phyloP scores from a whole-genome alignment of 2,329 filamentous ascomycete species.

The Bipolaris bicolor region DNA sequence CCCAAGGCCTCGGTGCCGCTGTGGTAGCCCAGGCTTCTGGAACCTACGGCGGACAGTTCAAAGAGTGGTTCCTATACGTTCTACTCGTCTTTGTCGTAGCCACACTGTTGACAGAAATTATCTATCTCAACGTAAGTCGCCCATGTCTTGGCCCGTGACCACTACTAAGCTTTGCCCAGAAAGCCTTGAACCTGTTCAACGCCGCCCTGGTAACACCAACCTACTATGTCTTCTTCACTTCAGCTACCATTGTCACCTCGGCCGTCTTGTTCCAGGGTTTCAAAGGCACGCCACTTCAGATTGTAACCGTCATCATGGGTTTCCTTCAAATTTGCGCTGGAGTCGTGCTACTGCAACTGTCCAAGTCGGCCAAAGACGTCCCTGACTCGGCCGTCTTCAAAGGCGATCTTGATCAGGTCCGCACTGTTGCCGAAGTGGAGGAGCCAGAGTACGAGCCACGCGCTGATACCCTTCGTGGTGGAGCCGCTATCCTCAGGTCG shows the following conservation, averaged over 20 bases:
- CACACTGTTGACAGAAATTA: conserved; percentile 92
- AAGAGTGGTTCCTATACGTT: conserved; percentile 96
- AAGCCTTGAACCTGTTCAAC: conserved; percentile 97
- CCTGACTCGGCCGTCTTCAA: conserved; percentile 91
- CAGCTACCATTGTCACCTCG: conserved; percentile 91
- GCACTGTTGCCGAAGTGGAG: conserved; percentile 92
- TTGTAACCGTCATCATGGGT: conserved; percentile 88
- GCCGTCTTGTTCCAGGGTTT: conserved; percentile 92
- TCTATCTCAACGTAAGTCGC: conserved; percentile 86
- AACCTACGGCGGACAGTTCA: conserved; percentile 76
- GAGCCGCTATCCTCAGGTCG: conserved; percentile 84
- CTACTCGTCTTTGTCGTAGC: conserved; percentile 85
- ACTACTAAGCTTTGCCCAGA: conserved; percentile 61
- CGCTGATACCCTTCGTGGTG: conserved; percentile 91
- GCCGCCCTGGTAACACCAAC: conserved; percentile 96
- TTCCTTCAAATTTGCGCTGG: conserved; percentile 94
- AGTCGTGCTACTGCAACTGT: conserved; percentile 91
- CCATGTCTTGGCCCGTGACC: conserved; percentile 1
- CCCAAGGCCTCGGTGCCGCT: conserved; percentile 88
- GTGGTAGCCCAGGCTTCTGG: conserved; percentile 86
- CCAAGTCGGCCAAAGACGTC: conserved; percentile 96
- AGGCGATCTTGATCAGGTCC: conserved; percentile 91
- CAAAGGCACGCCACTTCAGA: conserved; percentile 80
- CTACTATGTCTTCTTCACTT: conserved; percentile 99
- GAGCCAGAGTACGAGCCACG: conserved; percentile 97